phyloP scores from a whole-genome alignment of 78 protist genomes.

The Neovahlkampfia damariscottae region DNA sequence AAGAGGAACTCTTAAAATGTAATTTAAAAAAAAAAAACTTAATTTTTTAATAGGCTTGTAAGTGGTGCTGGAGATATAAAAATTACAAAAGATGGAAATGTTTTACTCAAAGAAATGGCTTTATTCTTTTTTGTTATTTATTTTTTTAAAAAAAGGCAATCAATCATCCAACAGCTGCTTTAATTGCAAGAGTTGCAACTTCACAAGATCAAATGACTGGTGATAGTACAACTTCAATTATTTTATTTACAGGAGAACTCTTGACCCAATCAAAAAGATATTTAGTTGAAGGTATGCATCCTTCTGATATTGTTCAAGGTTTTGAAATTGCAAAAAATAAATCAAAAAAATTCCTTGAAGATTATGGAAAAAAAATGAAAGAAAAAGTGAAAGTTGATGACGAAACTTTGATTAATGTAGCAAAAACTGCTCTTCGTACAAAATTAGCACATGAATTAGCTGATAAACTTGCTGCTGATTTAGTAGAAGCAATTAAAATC shows the following conservation, averaged over 20 bases:
- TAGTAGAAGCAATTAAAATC: constrained; percentile 82
- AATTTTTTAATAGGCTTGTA: constrained; percentile 63
- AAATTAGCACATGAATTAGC: constrained; percentile 64
- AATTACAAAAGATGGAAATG: constrained; percentile 98
- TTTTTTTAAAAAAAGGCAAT: constrained; percentile 90
- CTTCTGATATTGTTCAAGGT: constrained; percentile 94
- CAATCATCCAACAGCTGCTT: constrained; percentile 96
- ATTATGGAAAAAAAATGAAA: constrained; percentile 8
- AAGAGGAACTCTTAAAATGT: constrained; percentile 95
- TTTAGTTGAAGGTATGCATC: constrained; percentile 94
- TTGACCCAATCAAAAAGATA: constrained; percentile 79
- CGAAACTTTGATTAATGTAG: constrained; percentile 73
- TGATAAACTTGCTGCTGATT: constrained; percentile 71
- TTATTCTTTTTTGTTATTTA: too few relatives aligned
- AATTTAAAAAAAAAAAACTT: not conserved
- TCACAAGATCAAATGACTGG: constrained; percentile 99
- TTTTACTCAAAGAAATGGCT: constrained; percentile 92
- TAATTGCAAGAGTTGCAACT: constrained; percentile 98
- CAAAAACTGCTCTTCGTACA: constrained; percentile 82
- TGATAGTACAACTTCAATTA: constrained; percentile 97
- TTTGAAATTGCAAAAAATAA: constrained; percentile 76
- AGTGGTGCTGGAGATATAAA: constrained; percentile 95
- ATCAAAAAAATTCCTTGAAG: constrained; percentile 52
- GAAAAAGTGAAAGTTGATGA: not conserved
- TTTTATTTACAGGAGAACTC: constrained; percentile 94